Conservation (phyloP, 495 filamentous ascomycete species). For the Aeminium ludgeri region DNA sequence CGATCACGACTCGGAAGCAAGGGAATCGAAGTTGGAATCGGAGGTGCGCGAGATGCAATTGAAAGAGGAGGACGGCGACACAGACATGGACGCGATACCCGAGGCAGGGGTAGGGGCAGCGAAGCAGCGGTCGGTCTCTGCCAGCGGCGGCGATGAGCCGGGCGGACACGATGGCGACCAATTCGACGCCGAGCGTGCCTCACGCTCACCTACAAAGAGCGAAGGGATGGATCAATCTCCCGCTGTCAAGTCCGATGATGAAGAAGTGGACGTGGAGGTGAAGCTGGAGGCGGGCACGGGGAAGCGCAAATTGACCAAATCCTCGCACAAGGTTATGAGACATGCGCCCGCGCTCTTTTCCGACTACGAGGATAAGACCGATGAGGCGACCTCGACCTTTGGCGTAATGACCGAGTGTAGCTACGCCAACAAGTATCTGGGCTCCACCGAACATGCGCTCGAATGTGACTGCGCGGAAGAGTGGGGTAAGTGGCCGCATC, state of each 20-base stretch:
- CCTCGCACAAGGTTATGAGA: constrained; percentile 49
- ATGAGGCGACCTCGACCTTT: constrained; percentile 60
- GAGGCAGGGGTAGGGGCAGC: constrained; percentile 4
- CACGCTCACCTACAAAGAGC: constrained; percentile 30
- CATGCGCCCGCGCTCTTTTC: constrained; percentile 47
- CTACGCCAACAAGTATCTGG: constrained; percentile 79
- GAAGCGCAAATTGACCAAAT: constrained; percentile 53
- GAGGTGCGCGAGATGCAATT: constrained; percentile 22
- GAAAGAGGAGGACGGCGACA: constrained; percentile 17
- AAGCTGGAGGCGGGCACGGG: constrained; percentile 48
- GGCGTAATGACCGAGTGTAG: constrained; percentile 63
- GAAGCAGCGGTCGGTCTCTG: constrained; percentile 6
- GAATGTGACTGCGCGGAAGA: constrained; percentile 92
- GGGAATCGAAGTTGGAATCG: constrained; percentile 17
- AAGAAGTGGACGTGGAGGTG: constrained; percentile 42
- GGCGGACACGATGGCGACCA: constrained; percentile 3
- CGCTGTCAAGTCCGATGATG: constrained; percentile 23
- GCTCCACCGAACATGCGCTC: constrained; percentile 77
- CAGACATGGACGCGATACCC: constrained; percentile 11
- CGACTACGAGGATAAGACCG: constrained; percentile 55
- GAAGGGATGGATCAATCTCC: constrained; percentile 24
- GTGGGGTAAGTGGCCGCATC: constrained; percentile 59
- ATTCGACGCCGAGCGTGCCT: not conserved
- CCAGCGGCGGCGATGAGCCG: not conserved
- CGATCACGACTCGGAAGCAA: constrained; percentile 14